Base-by-base conservation (phyloP, 208 protist species). In the Acanthamoeba healyi region DNA sequence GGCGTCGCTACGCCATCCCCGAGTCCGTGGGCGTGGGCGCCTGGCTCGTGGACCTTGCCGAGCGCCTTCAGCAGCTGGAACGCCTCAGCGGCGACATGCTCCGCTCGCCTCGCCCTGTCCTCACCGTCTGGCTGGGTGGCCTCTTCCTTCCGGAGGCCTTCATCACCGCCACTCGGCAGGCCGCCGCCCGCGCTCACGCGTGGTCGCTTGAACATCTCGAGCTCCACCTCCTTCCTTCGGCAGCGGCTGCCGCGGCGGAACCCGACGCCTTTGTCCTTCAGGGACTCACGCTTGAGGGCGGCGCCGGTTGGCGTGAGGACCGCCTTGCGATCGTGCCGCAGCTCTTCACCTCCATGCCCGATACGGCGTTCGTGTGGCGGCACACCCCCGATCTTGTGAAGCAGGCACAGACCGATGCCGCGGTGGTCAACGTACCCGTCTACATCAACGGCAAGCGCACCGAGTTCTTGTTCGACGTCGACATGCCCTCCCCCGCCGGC, bases 101-200 rank as follows among this genome's bases (percentile, higher is more conserved):
- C 86, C 72, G 72, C 42, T 38, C 72, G 19, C 72, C 72, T 10
- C 72, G 40, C 70, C 24, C 34, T 34, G 12, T 19, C 40, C 58
- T 95, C 65, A 94, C 96, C 87, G 93, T 99, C 19, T 98, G 98
- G 79, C 95, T 99, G 2, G 99, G 99, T 29, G 97, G 98, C 24
- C 97, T 99, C 22, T 99, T 99, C 88, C 95, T 96, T 15, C 99
- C 99, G 15, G 98, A 98, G 29, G 99, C 99, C 0, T 99, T 99
- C 94, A 96, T 99, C 51, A 99, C 99, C 34, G 99, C 99, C n/a
- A 99, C 98, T 36, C 98, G 99, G 93, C 99, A 99, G 97, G 96
- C 98, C 54, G 98, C 97, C 22, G 98, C 98, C 40, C 97, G 98
- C 49, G 89, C 94, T 12, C 96, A 98, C 54, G 63, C 95, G 19